Evolutionary conservation across 768 basidiomycete species (phyloP), one percentile per base, ranked within the genome.

Genomic region (Suillus placidus): DNA sequence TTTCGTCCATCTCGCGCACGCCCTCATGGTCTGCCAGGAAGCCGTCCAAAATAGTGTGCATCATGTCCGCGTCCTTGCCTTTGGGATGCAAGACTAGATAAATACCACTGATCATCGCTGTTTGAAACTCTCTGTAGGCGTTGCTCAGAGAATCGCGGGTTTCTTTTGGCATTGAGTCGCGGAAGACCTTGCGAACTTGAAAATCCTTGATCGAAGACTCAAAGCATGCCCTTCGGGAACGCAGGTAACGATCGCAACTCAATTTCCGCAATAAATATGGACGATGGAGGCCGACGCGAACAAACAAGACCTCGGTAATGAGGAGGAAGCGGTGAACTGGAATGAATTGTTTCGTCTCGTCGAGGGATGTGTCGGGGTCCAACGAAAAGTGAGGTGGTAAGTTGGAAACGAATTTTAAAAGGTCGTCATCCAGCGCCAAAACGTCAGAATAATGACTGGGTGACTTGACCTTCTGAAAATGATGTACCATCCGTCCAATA

Each of bases 201-300:
- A 92, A 95, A 75, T 97, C 95, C 72, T 88, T 89, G 70, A 93
- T 87, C 5, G 95, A 93, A 14, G 93, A 93, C 67, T 97, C 93
- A 71, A 97, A 96, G 74, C 94, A 97, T 16, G 94, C 95, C 63
- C 80, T 82, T 45, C 95, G 82, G 10, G 95, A 97, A 37, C 89
- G 88, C 47, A 85, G 80, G 78, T 93, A 96, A 23, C 92, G 90
- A 71, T 93, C 92, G 47, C 90, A 90, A 72, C 86, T 84, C 56
- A 95, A 83, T 63, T 69, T 78, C 60, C 94, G 87, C 49, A 97
- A 80, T 47, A 97, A 82, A 77, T 96, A 97, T 2, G 95, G 95
- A 37, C 95, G 87, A 76, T 97, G 90, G 38, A 95, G 79, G 71
- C 90, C 89, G 71, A 92, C 90, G 64, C 93, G 85, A 61, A 94